phyloP scores from a whole-genome alignment of 106 monocot genomes.

The Platanthera guangdongensis region DNA sequence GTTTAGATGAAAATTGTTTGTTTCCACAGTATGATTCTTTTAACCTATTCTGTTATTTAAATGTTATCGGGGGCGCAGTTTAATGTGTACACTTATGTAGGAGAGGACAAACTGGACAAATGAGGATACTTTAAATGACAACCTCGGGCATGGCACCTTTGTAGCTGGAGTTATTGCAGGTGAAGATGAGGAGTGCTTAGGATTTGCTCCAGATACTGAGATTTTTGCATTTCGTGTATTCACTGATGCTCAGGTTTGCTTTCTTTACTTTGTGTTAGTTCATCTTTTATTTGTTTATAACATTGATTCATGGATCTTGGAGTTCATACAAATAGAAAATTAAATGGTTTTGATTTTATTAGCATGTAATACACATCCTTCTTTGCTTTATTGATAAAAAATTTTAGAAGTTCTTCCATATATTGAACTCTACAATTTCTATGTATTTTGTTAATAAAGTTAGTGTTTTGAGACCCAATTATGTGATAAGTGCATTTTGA shows the following conservation, averaged over 20 bases:
- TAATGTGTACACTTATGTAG: slow-evolving; percentile 25
- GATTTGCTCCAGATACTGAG: slow-evolving; percentile 98
- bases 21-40: slow-evolving; percentile 1
- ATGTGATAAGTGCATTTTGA: no score
- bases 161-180: slow-evolving; percentile 99
- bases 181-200: slow-evolving; percentile 87
- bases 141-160: slow-evolving; percentile 98
- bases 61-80: background rate
- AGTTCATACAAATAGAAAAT: background rate
- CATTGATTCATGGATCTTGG: background rate
- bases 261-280: slow-evolving; percentile 18
- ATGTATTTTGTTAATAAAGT: no score
- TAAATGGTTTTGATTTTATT: background rate
- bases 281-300: background rate
- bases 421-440: no score
- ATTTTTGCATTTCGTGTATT: slow-evolving; percentile 99
- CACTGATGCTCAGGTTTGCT: slow-evolving; percentile 96
- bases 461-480: no score
- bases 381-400: no score
- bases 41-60: background rate
- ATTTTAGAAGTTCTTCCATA: no score
- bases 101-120: slow-evolving; percentile 99
- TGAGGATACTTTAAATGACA: slow-evolving; percentile 96
- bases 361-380: no score
- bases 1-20: background rate